Evolutionary conservation across 2,329 filamentous ascomycete species (phyloP).

Genomic region (Beauveria sp.): DNA sequence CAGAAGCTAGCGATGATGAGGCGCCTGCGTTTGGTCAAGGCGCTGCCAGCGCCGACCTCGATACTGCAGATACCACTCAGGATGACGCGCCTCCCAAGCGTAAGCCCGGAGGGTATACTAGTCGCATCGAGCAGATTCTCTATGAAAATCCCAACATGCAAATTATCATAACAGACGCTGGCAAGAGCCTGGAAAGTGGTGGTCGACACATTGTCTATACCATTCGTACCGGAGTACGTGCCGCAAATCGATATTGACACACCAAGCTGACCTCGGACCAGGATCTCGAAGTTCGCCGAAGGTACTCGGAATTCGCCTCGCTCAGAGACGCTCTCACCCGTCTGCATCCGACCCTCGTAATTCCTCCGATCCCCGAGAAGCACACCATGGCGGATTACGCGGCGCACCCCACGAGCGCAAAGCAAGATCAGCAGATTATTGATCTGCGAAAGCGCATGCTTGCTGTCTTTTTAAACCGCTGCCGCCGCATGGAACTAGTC

Average conservation of each 20-base stretch:
- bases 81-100: slow-evolving; percentile 44
- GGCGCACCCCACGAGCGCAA: slow-evolving; percentile 94
- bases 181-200: slow-evolving; percentile 88
- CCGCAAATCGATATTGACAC: not conserved
- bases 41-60: slow-evolving; percentile 28
- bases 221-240: slow-evolving; percentile 79
- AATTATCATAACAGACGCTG: slow-evolving; percentile 88
- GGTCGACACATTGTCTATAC: slow-evolving; percentile 96
- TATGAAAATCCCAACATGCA: slow-evolving; percentile 88
- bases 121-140: slow-evolving; percentile 92
- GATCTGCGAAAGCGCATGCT: slow-evolving; percentile 96
- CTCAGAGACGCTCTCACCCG: slow-evolving; percentile 81
- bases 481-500: slow-evolving; percentile 85
- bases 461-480: slow-evolving; percentile 94
- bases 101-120: slow-evolving; percentile 85
- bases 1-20: slow-evolving; percentile 61
- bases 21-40: slow-evolving; percentile 35
- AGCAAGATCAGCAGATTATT: slow-evolving; percentile 95
- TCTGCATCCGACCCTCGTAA: slow-evolving; percentile 88
- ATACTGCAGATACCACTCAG: slow-evolving; percentile 38
- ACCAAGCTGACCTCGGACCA: slow-evolving; percentile 29
- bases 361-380: slow-evolving; percentile 97
- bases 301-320: slow-evolving; percentile 95
- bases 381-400: slow-evolving; percentile 98
- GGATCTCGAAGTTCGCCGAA: slow-evolving; percentile 89